Evolutionary conservation across 225 moss, liverwort and hornwort genomes (phyloP), one percentile per base, ranked within the genome.

Genomic region (Pseudoscleropodium purum): DNA sequence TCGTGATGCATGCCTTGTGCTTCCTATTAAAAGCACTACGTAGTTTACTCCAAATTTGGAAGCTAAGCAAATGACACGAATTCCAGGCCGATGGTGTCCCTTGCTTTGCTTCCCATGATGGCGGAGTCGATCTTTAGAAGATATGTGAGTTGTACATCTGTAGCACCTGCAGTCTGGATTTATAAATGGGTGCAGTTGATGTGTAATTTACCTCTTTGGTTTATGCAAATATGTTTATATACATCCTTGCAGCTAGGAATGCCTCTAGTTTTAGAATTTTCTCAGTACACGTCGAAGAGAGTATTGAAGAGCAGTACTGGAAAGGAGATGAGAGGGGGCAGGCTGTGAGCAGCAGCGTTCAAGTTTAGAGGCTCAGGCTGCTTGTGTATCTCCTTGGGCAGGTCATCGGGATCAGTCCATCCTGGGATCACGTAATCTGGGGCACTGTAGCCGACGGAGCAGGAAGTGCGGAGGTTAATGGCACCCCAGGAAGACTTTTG

Each of bases 1-100:
- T 91, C 80, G 88, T 89, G 89, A 91, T 93, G 90, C 91, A 91
- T 73, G 67, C 54, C 91, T 93, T 88, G 91, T 91, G 88, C 90
- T 91, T 87, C 87, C 67, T 90, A 84, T 88, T 70, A 86, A 88
- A 75, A 90, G 90, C 89, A 81, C 90, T 63, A 25, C 75, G 36
- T 81, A 81, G 76, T 81, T 75, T 88, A 80, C 81, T 76, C 56
- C 74, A 81, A 84, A 81, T 36, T 79, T 57, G 88, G 90, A 83
- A 91, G 84, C 79, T 69, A 88, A 90, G 88, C 89, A 89, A 88
- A 83, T 62, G 91, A 83, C 73, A 39, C 79, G 30, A 86, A 91
- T 84, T 90, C 86, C 86, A 54, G 86, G 83, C 78, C 66, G 79
- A 87, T 83, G 63, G 91, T 90, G 54, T 90, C 84, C 83, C 86